Conservation (phyloP, 2,329 filamentous ascomycete species). For the Escovopsis sp. region DNA sequence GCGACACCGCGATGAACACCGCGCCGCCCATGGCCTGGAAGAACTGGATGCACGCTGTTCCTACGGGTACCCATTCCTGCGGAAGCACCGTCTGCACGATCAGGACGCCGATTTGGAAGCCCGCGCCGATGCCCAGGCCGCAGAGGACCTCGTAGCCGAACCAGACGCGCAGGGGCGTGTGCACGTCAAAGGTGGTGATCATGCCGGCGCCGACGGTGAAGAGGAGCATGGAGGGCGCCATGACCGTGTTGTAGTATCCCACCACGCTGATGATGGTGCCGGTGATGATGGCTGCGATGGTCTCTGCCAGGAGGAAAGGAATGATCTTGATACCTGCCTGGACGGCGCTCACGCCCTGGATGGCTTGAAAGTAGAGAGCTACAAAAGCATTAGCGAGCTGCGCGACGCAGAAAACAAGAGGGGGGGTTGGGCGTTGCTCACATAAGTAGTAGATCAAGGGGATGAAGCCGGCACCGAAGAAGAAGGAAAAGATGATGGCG, state of each 20-base stretch:
- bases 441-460: conserved; percentile 38
- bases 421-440: conserved; percentile 14
- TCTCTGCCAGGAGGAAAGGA: conserved; percentile 35
- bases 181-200: conserved; percentile 35
- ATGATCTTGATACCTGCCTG: conserved; percentile 40
- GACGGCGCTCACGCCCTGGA: conserved; percentile 36
- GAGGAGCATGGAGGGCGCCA: conserved; percentile 27
- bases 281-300: conserved; percentile 30
- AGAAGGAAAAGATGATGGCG: conserved; percentile 29
- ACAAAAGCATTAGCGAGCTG: not conserved
- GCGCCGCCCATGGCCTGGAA: conserved; percentile 53
- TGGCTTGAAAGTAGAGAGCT: conserved; percentile 40
- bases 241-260: conserved; percentile 27
- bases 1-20: conserved; percentile 47
- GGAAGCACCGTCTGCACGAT: conserved; percentile 38
- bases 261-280: conserved; percentile 27
- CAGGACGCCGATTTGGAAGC: conserved; percentile 32
- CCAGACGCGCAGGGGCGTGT: conserved; percentile 34
- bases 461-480: conserved; percentile 38
- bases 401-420: not conserved
- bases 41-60: conserved; percentile 40
- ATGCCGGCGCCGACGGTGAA: conserved; percentile 36
- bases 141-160: conserved; percentile 43
- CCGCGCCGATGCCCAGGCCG: conserved; percentile 36
- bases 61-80: conserved; percentile 33